phyloP scores from a whole-genome alignment of 495 filamentous ascomycete genomes.

The Echria macrotheca region DNA sequence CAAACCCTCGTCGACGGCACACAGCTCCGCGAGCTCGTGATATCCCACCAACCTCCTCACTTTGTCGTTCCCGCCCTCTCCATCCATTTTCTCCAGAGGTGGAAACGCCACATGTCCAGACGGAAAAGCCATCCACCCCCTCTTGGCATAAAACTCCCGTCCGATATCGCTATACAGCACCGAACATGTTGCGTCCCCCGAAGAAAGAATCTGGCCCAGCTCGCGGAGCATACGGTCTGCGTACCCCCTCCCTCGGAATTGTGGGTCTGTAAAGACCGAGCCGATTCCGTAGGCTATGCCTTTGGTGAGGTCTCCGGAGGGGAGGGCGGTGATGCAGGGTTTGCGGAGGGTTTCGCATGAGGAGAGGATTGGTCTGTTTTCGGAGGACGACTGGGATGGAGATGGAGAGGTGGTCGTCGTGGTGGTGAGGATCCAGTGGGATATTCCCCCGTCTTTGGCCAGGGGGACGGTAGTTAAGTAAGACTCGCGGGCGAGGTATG shows the following conservation, averaged over 20 bases:
- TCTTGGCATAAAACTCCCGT: slow-evolving; percentile 78
- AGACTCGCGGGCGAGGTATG: slow-evolving; percentile 75
- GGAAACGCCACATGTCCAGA: slow-evolving; percentile 66
- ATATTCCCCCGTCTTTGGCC: slow-evolving; percentile 67
- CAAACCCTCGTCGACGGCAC: slow-evolving; percentile 49
- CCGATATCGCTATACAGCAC: slow-evolving; percentile 93
- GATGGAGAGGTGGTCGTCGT: no score
- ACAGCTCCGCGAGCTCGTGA: slow-evolving; percentile 52
- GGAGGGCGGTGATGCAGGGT: slow-evolving; percentile 45
- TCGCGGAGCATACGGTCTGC: slow-evolving; percentile 57
- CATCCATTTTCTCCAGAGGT: slow-evolving; percentile 28
- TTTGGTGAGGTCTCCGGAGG: slow-evolving; percentile 45
- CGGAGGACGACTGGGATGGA: slow-evolving; percentile 31
- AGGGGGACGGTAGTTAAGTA: slow-evolving; percentile 62
- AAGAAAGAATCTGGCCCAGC: slow-evolving; percentile 25
- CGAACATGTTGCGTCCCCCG: slow-evolving; percentile 46
- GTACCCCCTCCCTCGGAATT: slow-evolving; percentile 71
- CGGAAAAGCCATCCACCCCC: slow-evolving; percentile 72
- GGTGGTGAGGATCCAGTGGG: slow-evolving; percentile 81
- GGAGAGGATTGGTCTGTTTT: slow-evolving; percentile 59
- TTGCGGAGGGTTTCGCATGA: slow-evolving; percentile 84
- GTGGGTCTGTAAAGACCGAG: slow-evolving; percentile 75
- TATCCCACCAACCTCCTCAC: slow-evolving; percentile 34
- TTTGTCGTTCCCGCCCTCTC: neutral
- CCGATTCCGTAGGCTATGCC: slow-evolving; percentile 74